Base-by-base conservation (phyloP, 169 alveolate species). In the Fabrea salina region DNA sequence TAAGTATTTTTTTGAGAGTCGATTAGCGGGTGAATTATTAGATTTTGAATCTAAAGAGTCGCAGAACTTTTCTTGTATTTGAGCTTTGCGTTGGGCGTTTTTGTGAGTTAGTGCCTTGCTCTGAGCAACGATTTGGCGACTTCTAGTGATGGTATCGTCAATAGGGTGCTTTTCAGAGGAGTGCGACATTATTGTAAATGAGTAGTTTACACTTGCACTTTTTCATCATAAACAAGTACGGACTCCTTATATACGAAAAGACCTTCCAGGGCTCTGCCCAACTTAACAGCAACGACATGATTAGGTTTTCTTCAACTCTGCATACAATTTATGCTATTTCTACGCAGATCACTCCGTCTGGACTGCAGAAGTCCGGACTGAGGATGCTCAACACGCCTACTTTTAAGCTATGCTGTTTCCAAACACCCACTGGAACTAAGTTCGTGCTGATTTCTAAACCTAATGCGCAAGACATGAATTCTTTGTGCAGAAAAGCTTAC, bases 211-310 rank as follows among this genome's bases (percentile, higher is more conserved):
- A 72, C 27, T 51, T 50, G 22, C 11, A 51, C 25, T 51, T 72
- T 19, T 51, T 72, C 47, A 72, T 72, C 8, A 50, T 72, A 11
- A 72, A 72, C 70, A 72, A 51, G n/a, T 16, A 25, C 71, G 80
- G 80, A 30, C 71, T 44, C 11, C 19, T 72, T 16, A 51, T 72
- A n/a, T 72, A 72, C 27, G 67, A 44, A 49, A 72, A 33, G 37
- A 16, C 47, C 25, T 72, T 49, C 80, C 50, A 13, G 51, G 80
- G 70, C 13, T 13, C 44, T 25, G 70, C 47, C 22, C 13, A 27
- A 16, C 33, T 72, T 8, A 13, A 16, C 19, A 13, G 71, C 22
- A 51, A 40, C n/a, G 80, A 72, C 5, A 6, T 44, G 25, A 50
- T 72, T 11, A 47, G 70, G n/a, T 50, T 72, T 30, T 13, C 44